Evolutionary conservation across 768 basidiomycete genomes (phyloP).

Genomic region (Kwoniella shandongensis): DNA sequence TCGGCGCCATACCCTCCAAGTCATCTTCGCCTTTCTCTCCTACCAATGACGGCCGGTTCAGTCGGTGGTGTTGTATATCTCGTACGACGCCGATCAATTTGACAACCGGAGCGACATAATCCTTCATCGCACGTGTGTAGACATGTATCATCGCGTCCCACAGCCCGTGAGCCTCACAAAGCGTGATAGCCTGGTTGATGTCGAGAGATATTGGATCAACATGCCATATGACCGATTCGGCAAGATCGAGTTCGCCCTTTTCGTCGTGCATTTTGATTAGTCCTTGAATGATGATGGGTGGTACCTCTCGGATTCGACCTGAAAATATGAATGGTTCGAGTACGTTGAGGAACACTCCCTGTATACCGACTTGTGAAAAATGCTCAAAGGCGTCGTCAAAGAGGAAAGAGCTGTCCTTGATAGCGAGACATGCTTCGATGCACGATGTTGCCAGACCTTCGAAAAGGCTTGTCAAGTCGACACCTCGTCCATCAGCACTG

Average conservation of each 20-base stretch:
- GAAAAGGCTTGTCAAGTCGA: conserved; percentile 86
- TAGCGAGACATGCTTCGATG: conserved; percentile 68
- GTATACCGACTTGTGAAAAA: conserved; percentile 80
- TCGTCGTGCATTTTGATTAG: conserved; percentile 76
- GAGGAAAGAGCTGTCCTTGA: conserved; percentile 78
- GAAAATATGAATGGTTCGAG: conserved; percentile 80
- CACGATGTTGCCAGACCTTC: conserved; percentile 68
- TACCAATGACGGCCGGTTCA: conserved; percentile 30
- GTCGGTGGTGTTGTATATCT: conserved; percentile 62
- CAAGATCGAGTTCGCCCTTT: conserved; percentile 67
- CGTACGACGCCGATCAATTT: conserved; percentile 77
- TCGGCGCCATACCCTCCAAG: conserved; percentile 64
- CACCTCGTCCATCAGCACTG: conserved; percentile 79
- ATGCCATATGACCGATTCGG: conserved; percentile 92
- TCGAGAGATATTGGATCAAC: conserved; percentile 88
- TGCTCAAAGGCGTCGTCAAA: conserved; percentile 91
- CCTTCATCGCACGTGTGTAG: conserved; percentile 80
- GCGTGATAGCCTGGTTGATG: conserved; percentile 82
- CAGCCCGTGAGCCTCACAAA: conserved; percentile 78
- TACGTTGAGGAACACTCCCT: conserved; percentile 75
- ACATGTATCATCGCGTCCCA: conserved; percentile 95
- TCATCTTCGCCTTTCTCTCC: conserved; percentile 41
- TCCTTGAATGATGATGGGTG: conserved; percentile 83
- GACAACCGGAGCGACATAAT: conserved; percentile 85
- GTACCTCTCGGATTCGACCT: conserved; percentile 69